Evolutionary conservation across 2,329 filamentous ascomycete species (phyloP).

Genomic region (Chrysoporthe puriensis): DNA sequence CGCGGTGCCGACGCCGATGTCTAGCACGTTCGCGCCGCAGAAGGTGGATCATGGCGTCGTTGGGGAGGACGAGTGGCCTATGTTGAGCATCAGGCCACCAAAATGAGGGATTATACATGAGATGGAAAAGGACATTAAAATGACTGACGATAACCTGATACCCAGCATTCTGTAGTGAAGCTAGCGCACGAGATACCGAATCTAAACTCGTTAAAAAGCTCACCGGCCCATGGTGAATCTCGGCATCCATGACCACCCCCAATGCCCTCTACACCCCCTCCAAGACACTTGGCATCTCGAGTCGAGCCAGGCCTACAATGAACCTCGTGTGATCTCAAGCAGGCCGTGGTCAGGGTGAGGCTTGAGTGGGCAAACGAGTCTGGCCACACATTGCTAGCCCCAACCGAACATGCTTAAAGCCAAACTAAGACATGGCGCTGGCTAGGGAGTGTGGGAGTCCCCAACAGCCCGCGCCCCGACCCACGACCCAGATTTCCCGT

Average conservation of each 20-base stretch:
- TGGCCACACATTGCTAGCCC: too few relatives aligned
- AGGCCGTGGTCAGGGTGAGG: too few relatives aligned
- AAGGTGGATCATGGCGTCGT: slow-evolving; percentile 5
- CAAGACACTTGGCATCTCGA: neutral
- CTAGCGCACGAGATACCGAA: neutral
- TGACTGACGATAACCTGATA: slow-evolving; percentile 9
- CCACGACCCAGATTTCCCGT: too few relatives aligned
- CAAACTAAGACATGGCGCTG: too few relatives aligned
- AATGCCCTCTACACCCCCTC: neutral
- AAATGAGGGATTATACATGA: neutral
- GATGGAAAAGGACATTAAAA: neutral
- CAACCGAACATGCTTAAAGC: too few relatives aligned
- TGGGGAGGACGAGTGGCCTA: slow-evolving; percentile 15
- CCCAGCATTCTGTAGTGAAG: neutral
- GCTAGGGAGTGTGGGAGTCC: too few relatives aligned
- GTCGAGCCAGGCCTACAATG: too few relatives aligned
- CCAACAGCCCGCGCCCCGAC: too few relatives aligned
- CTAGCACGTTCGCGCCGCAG: slow-evolving; percentile 5
- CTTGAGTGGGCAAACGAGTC: too few relatives aligned
- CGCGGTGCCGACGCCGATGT: slow-evolving; percentile 11
- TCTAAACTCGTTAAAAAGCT: neutral
- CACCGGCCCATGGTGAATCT: neutral
- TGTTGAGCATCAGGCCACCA: slow-evolving; percentile 9
- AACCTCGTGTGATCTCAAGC: too few relatives aligned
- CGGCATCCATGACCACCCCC: neutral